Conservation (phyloP, 768 basidiomycete species). For the Mycena amicta region DNA sequence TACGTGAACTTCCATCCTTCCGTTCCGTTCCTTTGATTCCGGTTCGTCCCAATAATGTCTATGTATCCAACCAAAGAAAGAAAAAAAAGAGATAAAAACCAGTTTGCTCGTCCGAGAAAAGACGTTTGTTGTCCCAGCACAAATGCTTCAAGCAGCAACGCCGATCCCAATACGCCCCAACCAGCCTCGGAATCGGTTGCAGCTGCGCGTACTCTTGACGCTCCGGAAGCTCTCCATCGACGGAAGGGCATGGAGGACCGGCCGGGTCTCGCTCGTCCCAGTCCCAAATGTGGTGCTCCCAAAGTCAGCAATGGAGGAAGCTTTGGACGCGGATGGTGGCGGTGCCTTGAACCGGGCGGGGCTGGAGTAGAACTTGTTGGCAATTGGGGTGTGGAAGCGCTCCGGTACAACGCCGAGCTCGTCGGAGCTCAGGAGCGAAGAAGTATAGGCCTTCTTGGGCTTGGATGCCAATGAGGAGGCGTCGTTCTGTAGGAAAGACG, state of each 20-base stretch:
- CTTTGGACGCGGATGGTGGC: conserved; percentile 1
- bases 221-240: conserved; percentile 53
- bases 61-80: not conserved
- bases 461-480: conserved; percentile 1
- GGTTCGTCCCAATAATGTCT: not conserved
- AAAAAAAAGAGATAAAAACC: not conserved
- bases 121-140: not conserved
- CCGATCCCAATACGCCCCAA: conserved; percentile 36
- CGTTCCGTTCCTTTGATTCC: conserved; percentile 2
- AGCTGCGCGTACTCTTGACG: conserved; percentile 42
- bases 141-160: conserved; percentile 14
- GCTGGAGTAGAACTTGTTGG: conserved; percentile 18
- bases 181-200: conserved; percentile 42
- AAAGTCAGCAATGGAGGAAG: conserved; percentile 12
- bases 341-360: conserved; percentile 6
- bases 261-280: conserved; percentile 7
- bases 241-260: conserved; percentile 36
- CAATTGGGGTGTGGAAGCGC: conserved; percentile 11
- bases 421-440: conserved; percentile 13
- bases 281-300: not conserved
- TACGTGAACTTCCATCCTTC: conserved; percentile 1
- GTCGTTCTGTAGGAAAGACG: conserved; percentile 10
- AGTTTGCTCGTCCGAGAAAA: too few relatives aligned
- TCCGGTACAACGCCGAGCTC: conserved; percentile 15
- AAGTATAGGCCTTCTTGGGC: conserved; percentile 14